Evolutionary conservation across 345 rosid genomes (phyloP), one percentile per base, ranked within the genome.

Genomic region (Anastatica hierochuntica): DNA sequence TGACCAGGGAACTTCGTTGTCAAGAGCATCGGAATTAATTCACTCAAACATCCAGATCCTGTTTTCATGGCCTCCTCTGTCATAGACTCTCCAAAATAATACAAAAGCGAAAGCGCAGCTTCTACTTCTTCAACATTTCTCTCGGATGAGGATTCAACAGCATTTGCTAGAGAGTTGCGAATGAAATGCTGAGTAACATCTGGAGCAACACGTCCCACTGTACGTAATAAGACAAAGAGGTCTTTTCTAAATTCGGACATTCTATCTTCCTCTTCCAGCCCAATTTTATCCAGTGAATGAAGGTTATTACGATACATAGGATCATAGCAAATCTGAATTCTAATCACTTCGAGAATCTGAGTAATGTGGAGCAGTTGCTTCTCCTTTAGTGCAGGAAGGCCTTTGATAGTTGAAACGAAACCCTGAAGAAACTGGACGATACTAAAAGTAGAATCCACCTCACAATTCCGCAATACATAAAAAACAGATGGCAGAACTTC

Each of bases 101-200:
- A 80, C 55, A 92, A 73, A 64, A 92, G 95, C 31, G 98, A 83
- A 69, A 92, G 86, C 6, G 96, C 90, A 48, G 88, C 98, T 77
- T 92, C 98, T 52, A 88, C 95, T 67, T 87, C 82, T 78, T 92
- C 98, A 17, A 82, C 85, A 60, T 82, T 84, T 67, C 74, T 74
- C 53, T 81, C 88, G 0, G 84, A 64, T 2, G 84, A 61, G 17
- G 82, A 84, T 52, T 75, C 40, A 59, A 81, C 79, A 56, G 84
- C 82, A 50, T 61, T 76, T 50, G 60, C 83, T 39, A 92, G 67
- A 37, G 98, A 74, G 69, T 77, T 88, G 43, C 83, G 76, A 30
- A 92, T 83, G 56, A 92, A 92, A 33, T 65, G 46, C 62, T 78
- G 88, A 44, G 95, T 79, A 41, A 78, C 76, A 49, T 84, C 88